Evolutionary conservation across 768 basidiomycete species (phyloP), one percentile per base, ranked within the genome.

Genomic region (Rhizopogon vesiculosus): DNA sequence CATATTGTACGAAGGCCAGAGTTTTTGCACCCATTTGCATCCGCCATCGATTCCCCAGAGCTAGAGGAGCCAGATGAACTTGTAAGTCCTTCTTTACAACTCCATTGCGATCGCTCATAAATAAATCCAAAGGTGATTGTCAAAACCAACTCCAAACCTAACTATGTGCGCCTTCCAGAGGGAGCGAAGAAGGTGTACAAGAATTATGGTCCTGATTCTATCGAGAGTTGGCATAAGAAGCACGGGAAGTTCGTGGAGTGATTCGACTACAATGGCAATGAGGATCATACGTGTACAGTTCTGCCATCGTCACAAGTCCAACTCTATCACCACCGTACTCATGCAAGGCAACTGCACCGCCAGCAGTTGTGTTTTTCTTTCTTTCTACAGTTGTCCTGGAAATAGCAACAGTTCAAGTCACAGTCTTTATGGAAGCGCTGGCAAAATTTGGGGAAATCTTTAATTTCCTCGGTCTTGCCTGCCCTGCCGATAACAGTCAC

Each of bases 11-110:
- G 1, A 43, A 86, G 85, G 85, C 84, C 85, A 0, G 81, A 86
- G 28, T 62, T 81, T 0, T 71, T 87, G 35, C 86, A 87, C 54
- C 86, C 86, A 3, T 87, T 86, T 58, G 85, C 85, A 8, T 83
- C 83, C 29, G 84, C 77, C 0, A 85, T 86, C 49, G 86, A 87
- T 54, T 75, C 75, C 4, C 84, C 84, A 2, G 74, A 78, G n/a
- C 74, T 87, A 13, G 75, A 78, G 38, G 57, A 62, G 0, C 82
- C 85, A 2, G 70, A 78, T 12, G 74, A 73, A 13, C 66, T 85
- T 76, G 85, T 84, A 49, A 55, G 75, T 62, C 3, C 4, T 41
- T 19, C 25, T 18, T 53, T 10, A 15, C 39, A 33, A 28, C 41
- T 41, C 25, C 39, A 33, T 53, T 40, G 4, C n/a, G 18, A 38